Conservation (phyloP, 2,329 filamentous ascomycete species). For the Apiospora hydei region DNA sequence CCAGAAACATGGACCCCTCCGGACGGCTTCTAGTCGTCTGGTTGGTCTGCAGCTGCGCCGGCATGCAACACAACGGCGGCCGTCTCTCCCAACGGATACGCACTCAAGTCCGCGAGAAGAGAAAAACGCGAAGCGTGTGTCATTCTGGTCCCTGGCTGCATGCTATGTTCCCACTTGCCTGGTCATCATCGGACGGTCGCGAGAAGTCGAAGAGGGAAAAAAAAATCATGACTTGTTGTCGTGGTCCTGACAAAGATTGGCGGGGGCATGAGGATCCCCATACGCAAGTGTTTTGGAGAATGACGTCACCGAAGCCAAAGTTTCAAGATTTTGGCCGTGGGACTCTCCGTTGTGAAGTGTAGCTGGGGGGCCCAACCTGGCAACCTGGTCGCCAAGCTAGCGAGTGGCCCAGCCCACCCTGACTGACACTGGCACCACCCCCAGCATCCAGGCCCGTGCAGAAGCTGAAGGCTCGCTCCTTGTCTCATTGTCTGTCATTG, state of each 20-base stretch:
- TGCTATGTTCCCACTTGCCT: neutral
- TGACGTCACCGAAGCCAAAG: slow-evolving; percentile 15
- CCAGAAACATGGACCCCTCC: slow-evolving; percentile 7
- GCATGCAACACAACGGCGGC: neutral
- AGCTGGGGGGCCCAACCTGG: neutral
- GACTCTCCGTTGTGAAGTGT: neutral
- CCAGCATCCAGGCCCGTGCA: neutral
- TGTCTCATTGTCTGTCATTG: neutral
- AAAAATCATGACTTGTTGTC: neutral
- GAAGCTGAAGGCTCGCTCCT: neutral
- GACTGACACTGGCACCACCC: neutral
- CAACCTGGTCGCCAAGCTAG: neutral
- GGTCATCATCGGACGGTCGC: neutral
- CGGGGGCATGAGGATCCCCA: neutral
- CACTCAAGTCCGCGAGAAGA: too few species aligned
- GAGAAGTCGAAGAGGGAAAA: neutral
- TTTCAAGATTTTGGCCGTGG: slow-evolving; percentile 14
- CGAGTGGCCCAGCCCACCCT: too few species aligned
- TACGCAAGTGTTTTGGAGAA: neutral
- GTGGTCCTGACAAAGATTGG: neutral
- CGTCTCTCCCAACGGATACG: neutral
- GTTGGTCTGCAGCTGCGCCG: neutral
- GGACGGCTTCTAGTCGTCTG: neutral
- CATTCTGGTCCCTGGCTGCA: neutral
- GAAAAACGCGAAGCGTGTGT: neutral